Base-by-base conservation (phyloP, 495 filamentous ascomycete genomes). In the Tricharina praecox region DNA sequence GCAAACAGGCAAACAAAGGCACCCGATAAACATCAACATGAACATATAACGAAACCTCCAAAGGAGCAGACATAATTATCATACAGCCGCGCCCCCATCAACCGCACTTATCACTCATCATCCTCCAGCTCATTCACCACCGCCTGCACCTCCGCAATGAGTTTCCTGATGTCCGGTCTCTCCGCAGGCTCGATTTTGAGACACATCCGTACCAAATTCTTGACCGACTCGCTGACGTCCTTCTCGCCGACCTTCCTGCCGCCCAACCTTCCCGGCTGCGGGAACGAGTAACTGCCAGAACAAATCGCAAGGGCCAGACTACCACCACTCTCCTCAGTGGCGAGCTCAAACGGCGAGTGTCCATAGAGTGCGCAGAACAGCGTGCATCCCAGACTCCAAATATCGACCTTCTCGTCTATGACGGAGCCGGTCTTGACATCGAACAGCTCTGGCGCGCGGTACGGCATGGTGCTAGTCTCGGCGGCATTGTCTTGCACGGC, bases 401-500 rank as follows among this genome's bases (percentile, higher is more conserved):
- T 92, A 58, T 97, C 90, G 33, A 93, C 90, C 62, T 94, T 96
- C 15, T 90, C 93, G 61, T 97, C 90, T 55, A 97, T 79, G 37
- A 83, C 73, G 8, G 79, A 81, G 28, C 85, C 88, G 2, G 86
- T 95, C 63, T 94, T 93, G 47, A 96, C 92, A 58, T 97, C 90
- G 62, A 97, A 97, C 26, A 97, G 78, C 64, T 97, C 90, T 0
- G 90, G 90, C 1, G 90, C 90, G 41, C 90, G 85, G 65, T 97
- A 97, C 1, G 92, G 88, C 86, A 97, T 95, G 11, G 90, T 97
- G 51, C 78, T 85, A 67, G 95, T 88, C 62, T 97, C 90, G 5
- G 87, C 90, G 5, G 90, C 90, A 15, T 74, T 81, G 55, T 97
- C 90, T 64, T 97, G 90, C 10, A 88, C 82, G 3, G 82, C 81